Evolutionary conservation across 805 yeast genomes (phyloP), one percentile per base, ranked within the genome.

Genomic region (Pichia insulana): DNA sequence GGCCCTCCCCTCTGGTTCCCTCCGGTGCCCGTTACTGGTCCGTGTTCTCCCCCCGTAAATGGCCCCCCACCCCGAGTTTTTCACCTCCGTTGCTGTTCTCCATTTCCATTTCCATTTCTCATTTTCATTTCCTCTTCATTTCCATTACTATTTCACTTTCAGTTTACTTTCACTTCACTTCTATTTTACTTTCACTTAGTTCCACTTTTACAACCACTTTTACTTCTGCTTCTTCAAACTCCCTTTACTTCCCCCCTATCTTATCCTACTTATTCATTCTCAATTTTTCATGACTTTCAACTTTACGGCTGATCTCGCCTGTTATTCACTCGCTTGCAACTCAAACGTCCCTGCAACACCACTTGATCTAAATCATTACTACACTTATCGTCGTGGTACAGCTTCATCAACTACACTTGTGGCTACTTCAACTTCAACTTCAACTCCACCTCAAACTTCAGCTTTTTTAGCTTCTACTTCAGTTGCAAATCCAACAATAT

Each of bases 311-410:
- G 65, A 61, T 36, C 51, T 61, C 25, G 54, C 58, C 10, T 55
- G 50, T 40, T 61, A 61, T 45, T 60, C 64, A 4, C 46, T 61
- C 15, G 41, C 53, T 11, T 51, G 49, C 37, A 57, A 56, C 43
- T 48, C 34, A 39, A 57, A 59, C 43, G 59, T 59, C 26, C 63
- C 63, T 26, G 38, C 50, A 3, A 37, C 47, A 7, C 36, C 39
- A 4, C 38, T 48, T 2, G 50, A 48, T 25, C 36, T 48, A 40
- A 48, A 57, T 53, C 54, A 30, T 49, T 54, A 39, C 42, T 52
- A 35, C 41, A 42, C 43, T 35, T 50, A 28, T 41, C 48, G 42
- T 19, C 48, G 25, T 22, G 34, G 37, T 44, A 39, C 45, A 52
- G 18, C 31, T 4, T 7, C 15, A 11, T 41, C 48, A 37, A 36